Conservation (phyloP, 2,329 filamentous ascomycete genomes). For the Leptographium lundbergii region DNA sequence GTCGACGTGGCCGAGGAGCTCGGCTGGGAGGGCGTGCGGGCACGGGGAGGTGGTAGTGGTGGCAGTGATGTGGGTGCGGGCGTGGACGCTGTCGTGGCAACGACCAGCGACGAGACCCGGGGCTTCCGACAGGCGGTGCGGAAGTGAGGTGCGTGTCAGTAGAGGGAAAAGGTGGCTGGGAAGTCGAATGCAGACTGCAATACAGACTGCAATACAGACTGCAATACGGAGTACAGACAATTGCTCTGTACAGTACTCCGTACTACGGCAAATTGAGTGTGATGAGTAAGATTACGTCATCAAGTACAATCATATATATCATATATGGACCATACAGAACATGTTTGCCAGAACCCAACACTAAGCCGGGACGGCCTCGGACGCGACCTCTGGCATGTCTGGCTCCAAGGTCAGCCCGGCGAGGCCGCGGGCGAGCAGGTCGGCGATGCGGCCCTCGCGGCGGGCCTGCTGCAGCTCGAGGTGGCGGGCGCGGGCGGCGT, state of each 20-base stretch:
- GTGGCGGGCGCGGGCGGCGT: slow-evolving; percentile 36
- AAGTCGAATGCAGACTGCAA: too few species aligned
- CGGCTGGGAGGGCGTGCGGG: neutral
- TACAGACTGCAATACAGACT: too few species aligned
- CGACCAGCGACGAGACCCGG: slow-evolving; percentile 17
- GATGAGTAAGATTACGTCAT: neutral
- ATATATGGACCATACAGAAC: too few species aligned
- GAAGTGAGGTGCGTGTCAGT: neutral
- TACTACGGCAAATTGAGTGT: too few species aligned
- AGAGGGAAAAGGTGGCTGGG: neutral
- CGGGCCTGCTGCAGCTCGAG: slow-evolving; percentile 40
- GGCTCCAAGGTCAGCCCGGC: neutral
- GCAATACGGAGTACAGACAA: neutral
- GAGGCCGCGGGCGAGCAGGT: slow-evolving; percentile 15
- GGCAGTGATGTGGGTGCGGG: neutral
- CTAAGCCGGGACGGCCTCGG: neutral
- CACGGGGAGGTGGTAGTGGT: too few species aligned
- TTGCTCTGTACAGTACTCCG: neutral
- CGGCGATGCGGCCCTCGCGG: slow-evolving; percentile 26
- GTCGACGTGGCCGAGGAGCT: slow-evolving; percentile 12
- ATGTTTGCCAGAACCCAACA: neutral
- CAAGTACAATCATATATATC: too few species aligned
- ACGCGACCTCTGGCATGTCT: neutral
- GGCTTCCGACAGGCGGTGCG: slow-evolving; percentile 40
- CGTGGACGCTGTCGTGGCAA: neutral